Evolutionary conservation across 441 rosid species (phyloP).

Genomic region (Populus hybrid): DNA sequence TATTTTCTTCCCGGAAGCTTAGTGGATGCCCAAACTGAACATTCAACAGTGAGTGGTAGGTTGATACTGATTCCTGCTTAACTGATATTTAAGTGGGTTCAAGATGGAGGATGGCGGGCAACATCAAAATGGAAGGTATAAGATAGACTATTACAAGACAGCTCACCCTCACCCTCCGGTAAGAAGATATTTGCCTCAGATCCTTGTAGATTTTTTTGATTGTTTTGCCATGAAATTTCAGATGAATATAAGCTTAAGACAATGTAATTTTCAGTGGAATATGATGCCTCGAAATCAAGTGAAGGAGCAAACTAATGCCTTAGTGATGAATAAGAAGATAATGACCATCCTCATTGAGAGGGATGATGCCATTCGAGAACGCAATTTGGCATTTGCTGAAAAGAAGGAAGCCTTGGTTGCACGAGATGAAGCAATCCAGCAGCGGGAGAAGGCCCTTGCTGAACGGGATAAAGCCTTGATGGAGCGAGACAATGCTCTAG

Average conservation of each 20-base stretch:
- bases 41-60: constrained; percentile 4
- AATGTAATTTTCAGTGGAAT: constrained; percentile 52
- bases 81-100: constrained; percentile 4
- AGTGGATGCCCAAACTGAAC: not conserved
- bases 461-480: constrained; percentile 77
- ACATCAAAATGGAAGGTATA: constrained; percentile 56
- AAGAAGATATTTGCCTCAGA: constrained; percentile 22
- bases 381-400: constrained; percentile 58
- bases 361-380: constrained; percentile 67
- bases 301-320: constrained; percentile 74
- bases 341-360: constrained; percentile 79
- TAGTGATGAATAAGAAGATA: constrained; percentile 84
- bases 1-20: constrained; percentile 1
- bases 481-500: constrained; percentile 76
- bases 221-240: constrained; percentile 12
- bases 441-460: constrained; percentile 74
- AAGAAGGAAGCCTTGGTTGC: constrained; percentile 71
- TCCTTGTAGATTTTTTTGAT: not conserved
- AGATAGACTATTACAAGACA: constrained; percentile 57
- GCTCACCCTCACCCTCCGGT: constrained; percentile 39
- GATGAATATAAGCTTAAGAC: constrained; percentile 21
- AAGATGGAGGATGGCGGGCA: constrained; percentile 64
- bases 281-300: constrained; percentile 66
- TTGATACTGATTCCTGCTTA: constrained; percentile 12
- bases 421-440: constrained; percentile 75